phyloP scores from a whole-genome alignment of 441 rosid species.

The Euphorbia corollata region DNA sequence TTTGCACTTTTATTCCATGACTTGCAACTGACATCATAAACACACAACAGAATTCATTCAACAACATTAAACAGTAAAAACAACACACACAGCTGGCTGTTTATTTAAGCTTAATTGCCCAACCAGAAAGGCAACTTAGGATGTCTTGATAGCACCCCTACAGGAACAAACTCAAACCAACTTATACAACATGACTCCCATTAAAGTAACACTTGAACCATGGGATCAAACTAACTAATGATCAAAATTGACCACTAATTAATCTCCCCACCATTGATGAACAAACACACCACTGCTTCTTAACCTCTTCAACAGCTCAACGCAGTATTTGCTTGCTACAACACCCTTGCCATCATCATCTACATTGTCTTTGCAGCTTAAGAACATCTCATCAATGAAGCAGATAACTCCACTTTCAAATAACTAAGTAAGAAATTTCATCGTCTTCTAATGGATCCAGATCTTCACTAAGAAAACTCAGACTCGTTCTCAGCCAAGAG shows the following conservation, averaged over 20 bases:
- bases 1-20: too few relatives aligned
- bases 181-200: not conserved
- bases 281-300: conserved; percentile 62
- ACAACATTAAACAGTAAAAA: conserved; percentile 12
- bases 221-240: not conserved
- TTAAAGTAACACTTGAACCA: not conserved
- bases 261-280: conserved; percentile 74
- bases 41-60: conserved; percentile 9
- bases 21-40: too few relatives aligned
- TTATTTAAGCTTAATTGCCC: conserved; percentile 34
- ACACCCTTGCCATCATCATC: conserved; percentile 23
- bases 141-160: conserved; percentile 14
- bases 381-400: conserved; percentile 62
- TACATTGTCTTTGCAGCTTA: conserved; percentile 36
- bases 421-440: conserved; percentile 44
- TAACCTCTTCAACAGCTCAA: conserved; percentile 40
- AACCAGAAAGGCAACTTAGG: conserved; percentile 34
- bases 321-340: conserved; percentile 31
- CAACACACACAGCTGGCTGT: conserved; percentile 23
- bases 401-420: conserved; percentile 57
- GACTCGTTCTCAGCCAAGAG: too few relatives aligned
- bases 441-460: conserved; percentile 47
- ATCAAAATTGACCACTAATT: not conserved
- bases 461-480: too few relatives aligned
- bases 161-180: not conserved